Evolutionary conservation across 345 rosid species (phyloP).

Genomic region (Punica granatum): DNA sequence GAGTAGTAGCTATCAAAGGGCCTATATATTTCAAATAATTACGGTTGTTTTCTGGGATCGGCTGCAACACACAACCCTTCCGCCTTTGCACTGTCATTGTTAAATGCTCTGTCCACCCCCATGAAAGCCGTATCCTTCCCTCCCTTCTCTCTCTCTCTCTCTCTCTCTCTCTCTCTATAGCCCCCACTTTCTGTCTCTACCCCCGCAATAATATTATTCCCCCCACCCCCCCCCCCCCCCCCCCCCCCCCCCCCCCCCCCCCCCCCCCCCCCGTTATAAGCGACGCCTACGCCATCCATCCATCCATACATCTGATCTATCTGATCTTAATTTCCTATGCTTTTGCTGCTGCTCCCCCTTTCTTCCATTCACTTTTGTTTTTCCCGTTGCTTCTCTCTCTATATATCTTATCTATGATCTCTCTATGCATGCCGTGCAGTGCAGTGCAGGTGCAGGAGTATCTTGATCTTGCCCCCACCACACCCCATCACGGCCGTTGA

Average conservation of each 20-base stretch:
- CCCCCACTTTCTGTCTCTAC: not conserved
- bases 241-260: too few species aligned
- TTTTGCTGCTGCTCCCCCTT: too few species aligned
- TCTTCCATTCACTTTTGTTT: too few species aligned
- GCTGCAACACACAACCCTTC: not conserved
- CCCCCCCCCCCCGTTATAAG: too few species aligned
- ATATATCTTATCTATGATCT: not conserved
- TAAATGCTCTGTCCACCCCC: conserved; percentile 1
- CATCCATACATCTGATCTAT: too few species aligned
- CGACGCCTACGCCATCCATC: too few species aligned
- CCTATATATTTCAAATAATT: not conserved
- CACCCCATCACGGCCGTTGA: not conserved
- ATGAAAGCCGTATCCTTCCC: not conserved
- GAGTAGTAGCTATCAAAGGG: conserved; percentile 3
- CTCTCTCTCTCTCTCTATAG: not conserved
- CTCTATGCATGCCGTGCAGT: not conserved
- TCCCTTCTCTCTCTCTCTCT: not conserved
- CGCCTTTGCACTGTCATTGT: conserved; percentile 5
- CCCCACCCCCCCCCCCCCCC: too few species aligned
- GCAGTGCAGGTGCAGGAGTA: not conserved
- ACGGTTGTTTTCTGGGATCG: conserved; percentile 6
- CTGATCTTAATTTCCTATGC: too few species aligned
- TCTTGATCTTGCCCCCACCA: not conserved
- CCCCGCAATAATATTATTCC: too few species aligned
- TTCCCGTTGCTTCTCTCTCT: not conserved